These are phyloP conservation scores for Penicillium malachiteum DNA, from an alignment of 495 filamentous ascomycete species.

Conservation along the genomic window DNA sequence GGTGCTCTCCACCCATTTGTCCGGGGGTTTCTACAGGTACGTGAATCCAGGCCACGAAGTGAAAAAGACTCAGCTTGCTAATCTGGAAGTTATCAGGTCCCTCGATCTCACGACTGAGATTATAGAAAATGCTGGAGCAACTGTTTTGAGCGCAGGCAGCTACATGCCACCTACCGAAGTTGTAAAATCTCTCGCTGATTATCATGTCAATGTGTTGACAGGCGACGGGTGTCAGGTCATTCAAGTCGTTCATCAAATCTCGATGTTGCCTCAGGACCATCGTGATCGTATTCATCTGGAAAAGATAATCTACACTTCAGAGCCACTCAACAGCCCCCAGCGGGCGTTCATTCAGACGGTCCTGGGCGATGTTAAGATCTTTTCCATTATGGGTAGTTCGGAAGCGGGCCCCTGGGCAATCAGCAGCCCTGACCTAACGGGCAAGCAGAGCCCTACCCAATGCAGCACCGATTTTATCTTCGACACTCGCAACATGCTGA, in stretches of 20 bases:
- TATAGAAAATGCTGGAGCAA: constrained; percentile 18
- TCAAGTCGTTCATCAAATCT: constrained; percentile 23
- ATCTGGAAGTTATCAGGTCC: constrained; percentile 3
- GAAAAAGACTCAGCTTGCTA: neutral
- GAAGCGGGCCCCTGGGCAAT: constrained; percentile 10
- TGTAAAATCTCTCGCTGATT: constrained; percentile 13
- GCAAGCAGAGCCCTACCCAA: neutral
- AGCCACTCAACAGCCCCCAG: constrained; percentile 21
- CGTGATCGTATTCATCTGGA: constrained; percentile 10
- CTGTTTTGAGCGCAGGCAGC: constrained; percentile 26
- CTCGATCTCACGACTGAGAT: constrained; percentile 20
- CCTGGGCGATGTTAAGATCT: neutral
- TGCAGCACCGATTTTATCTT: constrained; percentile 29
- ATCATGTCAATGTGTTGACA: constrained; percentile 25
- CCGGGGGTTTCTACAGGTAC: constrained; percentile 7
- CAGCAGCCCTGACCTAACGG: constrained; percentile 19
- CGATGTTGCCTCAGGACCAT: constrained; percentile 15
- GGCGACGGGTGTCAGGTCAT: constrained; percentile 28
- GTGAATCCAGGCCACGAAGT: constrained; percentile 3
- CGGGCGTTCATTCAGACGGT: neutral
- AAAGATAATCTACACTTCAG: constrained; percentile 31
- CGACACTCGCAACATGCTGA: constrained; percentile 25
- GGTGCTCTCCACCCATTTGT: constrained; percentile 27
- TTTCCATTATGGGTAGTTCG: neutral
- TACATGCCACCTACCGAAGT: constrained; percentile 20